These are phyloP conservation scores for Trichophyton benhamiae DNA, from an alignment of 2,329 filamentous ascomycete species.

Conservation along the genomic window DNA sequence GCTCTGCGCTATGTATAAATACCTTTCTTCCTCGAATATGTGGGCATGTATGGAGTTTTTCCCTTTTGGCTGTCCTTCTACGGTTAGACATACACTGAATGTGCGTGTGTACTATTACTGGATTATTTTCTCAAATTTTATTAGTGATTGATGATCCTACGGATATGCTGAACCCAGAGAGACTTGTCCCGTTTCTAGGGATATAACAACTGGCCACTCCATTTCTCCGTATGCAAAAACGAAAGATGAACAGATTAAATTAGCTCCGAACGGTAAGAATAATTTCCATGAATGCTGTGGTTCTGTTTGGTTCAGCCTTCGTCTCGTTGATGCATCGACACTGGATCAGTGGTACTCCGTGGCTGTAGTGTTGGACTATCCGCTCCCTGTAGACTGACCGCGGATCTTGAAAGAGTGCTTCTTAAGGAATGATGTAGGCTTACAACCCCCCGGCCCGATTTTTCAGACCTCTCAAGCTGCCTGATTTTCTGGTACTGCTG, in stretches of 20 bases:
- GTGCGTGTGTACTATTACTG: not conserved
- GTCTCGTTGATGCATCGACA: not conserved
- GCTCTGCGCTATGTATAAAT: not conserved
- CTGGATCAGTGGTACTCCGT: not conserved
- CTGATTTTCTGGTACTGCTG: not conserved
- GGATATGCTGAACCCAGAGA: not conserved
- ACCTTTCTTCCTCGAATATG: not conserved
- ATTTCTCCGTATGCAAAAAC: not conserved
- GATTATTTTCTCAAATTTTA: not conserved
- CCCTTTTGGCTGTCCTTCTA: not conserved
- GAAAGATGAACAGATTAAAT: constrained; percentile 2
- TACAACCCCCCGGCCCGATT: not conserved
- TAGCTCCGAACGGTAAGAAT: not conserved
- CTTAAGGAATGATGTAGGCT: not conserved
- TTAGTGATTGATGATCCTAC: not conserved
- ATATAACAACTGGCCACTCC: not conserved
- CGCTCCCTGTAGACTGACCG: not conserved
- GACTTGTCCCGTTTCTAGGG: not conserved
- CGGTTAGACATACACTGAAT: not conserved
- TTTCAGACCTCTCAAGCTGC: not conserved
- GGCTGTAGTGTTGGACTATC: not conserved
- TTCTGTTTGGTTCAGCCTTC: not conserved
- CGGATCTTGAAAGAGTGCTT: not conserved
- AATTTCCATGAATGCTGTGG: not conserved
- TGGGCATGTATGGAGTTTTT: constrained; percentile 4